Percentiles rank a stretch among this genome's conserved stretches.
These are phyloP conservation scores for Plasmopara viticola DNA, from an alignment of 352 stramenopile species.

Conservation along the genomic window DNA sequence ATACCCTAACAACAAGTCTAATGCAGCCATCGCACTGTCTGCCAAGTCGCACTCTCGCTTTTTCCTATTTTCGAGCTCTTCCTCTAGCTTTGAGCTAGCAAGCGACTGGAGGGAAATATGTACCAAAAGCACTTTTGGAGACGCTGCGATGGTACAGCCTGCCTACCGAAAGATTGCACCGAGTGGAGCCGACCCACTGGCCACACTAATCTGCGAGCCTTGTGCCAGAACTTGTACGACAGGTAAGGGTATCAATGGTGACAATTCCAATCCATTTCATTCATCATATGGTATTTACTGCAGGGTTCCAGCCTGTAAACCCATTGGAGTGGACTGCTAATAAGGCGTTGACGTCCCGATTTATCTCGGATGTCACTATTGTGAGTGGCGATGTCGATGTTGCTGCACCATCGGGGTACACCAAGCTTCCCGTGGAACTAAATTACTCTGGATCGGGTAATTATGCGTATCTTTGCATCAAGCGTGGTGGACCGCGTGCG, in stretches of 20 bases:
- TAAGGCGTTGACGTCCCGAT: constrained; percentile 24
- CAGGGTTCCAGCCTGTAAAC: constrained; percentile 36
- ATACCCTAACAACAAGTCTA: constrained; percentile 15
- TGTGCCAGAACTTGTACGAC: constrained; percentile 63
- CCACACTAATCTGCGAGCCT: constrained; percentile 45
- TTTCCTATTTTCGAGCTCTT: constrained; percentile 32
- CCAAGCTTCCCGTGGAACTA: constrained; percentile 46
- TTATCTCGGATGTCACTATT: constrained; percentile 61
- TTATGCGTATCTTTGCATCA: constrained; percentile 69
- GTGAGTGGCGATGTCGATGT: constrained; percentile 54
- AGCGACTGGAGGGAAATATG: constrained; percentile 60
- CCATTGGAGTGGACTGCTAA: constrained; percentile 42
- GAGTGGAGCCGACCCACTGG: constrained; percentile 2
- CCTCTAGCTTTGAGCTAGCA: constrained; percentile 11
- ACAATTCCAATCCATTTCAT: too few species aligned
- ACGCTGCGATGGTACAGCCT: constrained; percentile 39
- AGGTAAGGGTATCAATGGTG: constrained; percentile 19
- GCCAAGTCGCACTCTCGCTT: constrained; percentile 20
- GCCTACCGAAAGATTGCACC: constrained; percentile 29
- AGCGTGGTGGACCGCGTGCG: constrained; percentile 33
- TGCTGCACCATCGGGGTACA: constrained; percentile 41
- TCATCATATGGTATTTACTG: background rate
- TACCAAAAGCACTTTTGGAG: constrained; percentile 52
- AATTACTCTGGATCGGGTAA: constrained; percentile 58
- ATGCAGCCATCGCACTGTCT: constrained; percentile 11